Conservation (phyloP, 1,139 yeast species). For the Saccharomyces hybrid region DNA sequence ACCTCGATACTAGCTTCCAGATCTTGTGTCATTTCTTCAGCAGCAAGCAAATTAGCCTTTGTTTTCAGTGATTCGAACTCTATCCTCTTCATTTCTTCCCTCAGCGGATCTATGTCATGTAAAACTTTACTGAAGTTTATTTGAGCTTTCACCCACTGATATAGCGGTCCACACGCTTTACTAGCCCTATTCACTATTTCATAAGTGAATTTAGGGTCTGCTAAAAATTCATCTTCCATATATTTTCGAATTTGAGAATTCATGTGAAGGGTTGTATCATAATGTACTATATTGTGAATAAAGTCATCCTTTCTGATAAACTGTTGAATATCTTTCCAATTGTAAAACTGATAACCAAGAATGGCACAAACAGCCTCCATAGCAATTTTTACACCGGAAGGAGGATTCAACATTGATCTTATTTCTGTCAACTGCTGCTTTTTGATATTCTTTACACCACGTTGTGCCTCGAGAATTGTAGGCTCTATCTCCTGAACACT, state of each 20-base stretch:
- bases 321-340: slow-evolving; percentile 80
- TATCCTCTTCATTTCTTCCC: slow-evolving; percentile 52
- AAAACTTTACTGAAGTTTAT: slow-evolving; percentile 60
- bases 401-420: slow-evolving; percentile 86
- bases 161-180: slow-evolving; percentile 89
- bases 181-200: slow-evolving; percentile 82
- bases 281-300: slow-evolving; percentile 72
- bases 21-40: slow-evolving; percentile 74
- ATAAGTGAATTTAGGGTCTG: slow-evolving; percentile 56
- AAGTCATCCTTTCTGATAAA: slow-evolving; percentile 80
- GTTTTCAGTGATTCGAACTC: slow-evolving; percentile 58
- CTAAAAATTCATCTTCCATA: slow-evolving; percentile 55
- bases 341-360: slow-evolving; percentile 58
- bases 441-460: slow-evolving; percentile 83
- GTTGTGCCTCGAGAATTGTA: slow-evolving; percentile 72
- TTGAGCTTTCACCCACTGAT: slow-evolving; percentile 89
- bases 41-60: slow-evolving; percentile 60
- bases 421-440: slow-evolving; percentile 88
- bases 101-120: slow-evolving; percentile 66
- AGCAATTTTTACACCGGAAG: slow-evolving; percentile 76
- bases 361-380: slow-evolving; percentile 83
- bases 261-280: slow-evolving; percentile 56
- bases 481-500: slow-evolving; percentile 79
- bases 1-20: slow-evolving; percentile 59
- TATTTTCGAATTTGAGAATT: slow-evolving; percentile 43